Evolutionary conservation across 192 early-diverging fungal genomes (phyloP).

Genomic region (Rhizophagus prolifer): DNA sequence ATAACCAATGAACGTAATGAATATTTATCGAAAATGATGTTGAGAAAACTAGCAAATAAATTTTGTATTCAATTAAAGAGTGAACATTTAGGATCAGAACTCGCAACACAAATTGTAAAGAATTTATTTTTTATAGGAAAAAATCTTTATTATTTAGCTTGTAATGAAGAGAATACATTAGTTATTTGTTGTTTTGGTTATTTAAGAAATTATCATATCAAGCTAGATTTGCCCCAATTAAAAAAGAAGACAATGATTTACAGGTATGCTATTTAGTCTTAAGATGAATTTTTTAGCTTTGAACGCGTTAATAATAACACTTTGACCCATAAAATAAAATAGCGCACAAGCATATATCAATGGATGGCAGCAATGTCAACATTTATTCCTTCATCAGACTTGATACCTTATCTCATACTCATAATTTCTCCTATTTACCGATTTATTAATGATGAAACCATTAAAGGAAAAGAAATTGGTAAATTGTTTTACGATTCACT

Average conservation of each 20-base stretch:
- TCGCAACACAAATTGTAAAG: slow-evolving; percentile 88
- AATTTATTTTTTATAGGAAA: slow-evolving; percentile 92
- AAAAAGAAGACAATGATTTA: slow-evolving; percentile 32
- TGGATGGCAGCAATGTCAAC: slow-evolving; percentile 87
- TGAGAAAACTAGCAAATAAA: slow-evolving; percentile 54
- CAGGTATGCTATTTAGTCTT: slow-evolving; percentile 38
- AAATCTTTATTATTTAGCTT: slow-evolving; percentile 55
- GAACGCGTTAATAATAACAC: slow-evolving; percentile 23
- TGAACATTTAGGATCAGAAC: slow-evolving; percentile 65
- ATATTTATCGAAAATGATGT: slow-evolving; percentile 39
- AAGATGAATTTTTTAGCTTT: neutral
- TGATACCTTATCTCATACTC: slow-evolving; percentile 63
- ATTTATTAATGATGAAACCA: slow-evolving; percentile 70
- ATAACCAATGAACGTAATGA: slow-evolving; percentile 33
- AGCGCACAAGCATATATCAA: slow-evolving; percentile 84
- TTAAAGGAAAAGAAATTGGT: slow-evolving; percentile 64
- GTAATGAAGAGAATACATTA: slow-evolving; percentile 31
- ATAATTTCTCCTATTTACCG: slow-evolving; percentile 82
- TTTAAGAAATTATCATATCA: slow-evolving; percentile 64
- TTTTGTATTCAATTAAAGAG: slow-evolving; percentile 69
- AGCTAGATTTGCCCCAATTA: slow-evolving; percentile 57
- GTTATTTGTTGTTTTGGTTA: slow-evolving; percentile 53
- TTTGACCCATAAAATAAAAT: slow-evolving; percentile 37
- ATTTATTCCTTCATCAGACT: slow-evolving; percentile 56
- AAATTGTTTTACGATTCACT: slow-evolving; percentile 27